Percentiles rank a stretch among this genome's conserved stretches.
Conservation (phyloP, 768 basidiomycete species). For the Phylloporus sp. region DNA sequence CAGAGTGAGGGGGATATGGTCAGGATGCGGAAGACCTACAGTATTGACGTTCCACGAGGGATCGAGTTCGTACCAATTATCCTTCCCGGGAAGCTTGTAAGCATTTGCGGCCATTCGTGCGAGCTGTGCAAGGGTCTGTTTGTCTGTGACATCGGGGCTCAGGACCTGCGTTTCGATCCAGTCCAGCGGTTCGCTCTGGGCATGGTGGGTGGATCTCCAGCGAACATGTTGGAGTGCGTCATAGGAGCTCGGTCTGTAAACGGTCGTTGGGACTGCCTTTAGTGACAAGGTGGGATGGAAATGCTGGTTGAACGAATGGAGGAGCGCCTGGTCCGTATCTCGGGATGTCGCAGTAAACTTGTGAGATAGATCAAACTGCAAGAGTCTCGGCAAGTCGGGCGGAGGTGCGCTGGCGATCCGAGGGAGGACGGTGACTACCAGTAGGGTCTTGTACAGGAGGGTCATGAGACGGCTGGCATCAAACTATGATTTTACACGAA, state of each 20-base stretch:
- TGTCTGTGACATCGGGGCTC: slow-evolving; percentile 75
- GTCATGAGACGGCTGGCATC: too few species aligned
- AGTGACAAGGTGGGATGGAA: slow-evolving; percentile 26
- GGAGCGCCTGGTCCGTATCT: slow-evolving; percentile 1
- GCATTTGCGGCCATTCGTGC: slow-evolving; percentile 89
- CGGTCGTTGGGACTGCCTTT: slow-evolving; percentile 42
- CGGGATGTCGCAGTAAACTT: slow-evolving; percentile 3
- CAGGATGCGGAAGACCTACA: slow-evolving; percentile 23
- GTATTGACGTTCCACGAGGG: slow-evolving; percentile 59
- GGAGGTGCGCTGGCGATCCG: slow-evolving; percentile 1
- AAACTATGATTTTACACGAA: slow-evolving; percentile 3
- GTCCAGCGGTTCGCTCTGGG: slow-evolving; percentile 47
- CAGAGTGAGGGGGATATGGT: slow-evolving; percentile 2
- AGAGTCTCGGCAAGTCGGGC: not conserved
- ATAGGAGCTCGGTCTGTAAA: slow-evolving; percentile 56
- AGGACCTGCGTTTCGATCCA: slow-evolving; percentile 68
- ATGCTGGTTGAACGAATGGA: slow-evolving; percentile 4
- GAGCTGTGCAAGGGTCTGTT: slow-evolving; percentile 74
- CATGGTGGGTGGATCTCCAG: slow-evolving; percentile 42
- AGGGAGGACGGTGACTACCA: not conserved
- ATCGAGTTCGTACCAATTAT: slow-evolving; percentile 81
- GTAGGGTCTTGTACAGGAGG: not conserved
- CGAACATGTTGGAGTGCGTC: slow-evolving; percentile 50
- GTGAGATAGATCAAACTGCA: slow-evolving; percentile 25
- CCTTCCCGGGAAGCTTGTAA: slow-evolving; percentile 65